Conservation (phyloP, 2,329 filamentous ascomycete species). For the Sphaerulina populicola region DNA sequence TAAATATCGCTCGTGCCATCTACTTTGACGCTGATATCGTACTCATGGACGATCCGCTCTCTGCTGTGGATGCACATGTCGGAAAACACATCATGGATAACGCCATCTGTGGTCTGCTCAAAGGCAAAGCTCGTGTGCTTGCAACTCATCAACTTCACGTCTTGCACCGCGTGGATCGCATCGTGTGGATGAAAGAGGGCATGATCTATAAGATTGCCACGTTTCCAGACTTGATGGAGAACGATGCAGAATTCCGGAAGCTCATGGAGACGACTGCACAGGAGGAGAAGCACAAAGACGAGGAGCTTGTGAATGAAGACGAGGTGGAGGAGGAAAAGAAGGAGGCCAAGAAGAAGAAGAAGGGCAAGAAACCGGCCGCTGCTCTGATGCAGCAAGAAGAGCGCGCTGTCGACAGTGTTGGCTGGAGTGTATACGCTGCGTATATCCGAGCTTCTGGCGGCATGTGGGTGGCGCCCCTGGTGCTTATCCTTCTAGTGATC, state of each 20-base stretch:
- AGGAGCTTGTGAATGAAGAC: conserved; percentile 42
- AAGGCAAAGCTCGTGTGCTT: conserved; percentile 80
- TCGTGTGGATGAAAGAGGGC: conserved; percentile 87
- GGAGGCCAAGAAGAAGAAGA: conserved; percentile 45
- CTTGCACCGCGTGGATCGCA: conserved; percentile 78
- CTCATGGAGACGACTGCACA: conserved; percentile 71
- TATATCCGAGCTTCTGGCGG: conserved; percentile 71
- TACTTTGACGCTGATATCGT: conserved; percentile 57
- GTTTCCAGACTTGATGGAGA: conserved; percentile 75
- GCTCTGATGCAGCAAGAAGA: conserved; percentile 67
- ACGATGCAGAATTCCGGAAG: conserved; percentile 67
- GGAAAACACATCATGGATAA: conserved; percentile 77
- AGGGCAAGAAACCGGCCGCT: conserved; percentile 42
- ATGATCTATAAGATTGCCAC: conserved; percentile 78
- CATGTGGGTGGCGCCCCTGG: conserved; percentile 55
- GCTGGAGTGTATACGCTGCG: conserved; percentile 68
- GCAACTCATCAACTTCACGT: conserved; percentile 96
- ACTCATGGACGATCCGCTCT: conserved; percentile 57
- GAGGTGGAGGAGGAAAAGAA: conserved; percentile 51
- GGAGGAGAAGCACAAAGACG: conserved; percentile 43
- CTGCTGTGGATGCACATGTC: conserved; percentile 51
- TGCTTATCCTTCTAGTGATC: conserved; percentile 58
- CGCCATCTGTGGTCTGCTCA: conserved; percentile 80
- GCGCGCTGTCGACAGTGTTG: conserved; percentile 64
- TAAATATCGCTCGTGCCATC: conserved; percentile 80